Evolutionary conservation across 2,329 filamentous ascomycete genomes (phyloP), one percentile per base, ranked within the genome.

Genomic region (Aspergillus eucalypticola): DNA sequence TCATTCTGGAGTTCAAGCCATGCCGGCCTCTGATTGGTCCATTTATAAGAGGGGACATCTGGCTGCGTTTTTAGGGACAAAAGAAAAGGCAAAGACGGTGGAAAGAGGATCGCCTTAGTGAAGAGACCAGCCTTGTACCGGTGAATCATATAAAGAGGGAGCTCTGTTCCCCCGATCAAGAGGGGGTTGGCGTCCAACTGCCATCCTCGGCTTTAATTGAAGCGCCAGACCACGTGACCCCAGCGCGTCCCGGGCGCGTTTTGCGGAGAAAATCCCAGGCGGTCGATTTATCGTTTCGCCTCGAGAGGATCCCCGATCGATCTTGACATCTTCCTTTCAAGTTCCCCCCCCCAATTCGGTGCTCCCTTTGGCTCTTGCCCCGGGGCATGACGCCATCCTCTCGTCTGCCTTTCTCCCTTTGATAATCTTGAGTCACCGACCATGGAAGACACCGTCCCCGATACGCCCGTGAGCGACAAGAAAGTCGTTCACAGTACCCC

Each of bases 371-470:
- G 29, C n/a, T 54, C 56, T 42, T 54, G 48, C n/a, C 51, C 53
- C 46, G 32, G 46, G 48, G 29, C 56, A 41, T 54, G 52, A 41
- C 53, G 49, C 38, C 32, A 38, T 48, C 51, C 29, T 52, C 50
- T 42, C 4, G 38, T 57, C 53, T 46, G 39, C 48, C 42, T 55
- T 25, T 35, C 32, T 35, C 1, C 32, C 32, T 35, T 27, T 11
- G 29, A 19, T 35, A 35, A 13, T 5, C n/a, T 41, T 19, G 15
- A 50, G 13, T 8, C 19, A 19, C 49, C 48, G 49, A 64, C 17
- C 42, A 79, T 80, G 76, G 69, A 76, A 44, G 74, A 79, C 50
- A 70, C 70, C 15, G 72, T 79, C 15, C 74, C 72, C 32, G 75
- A 78, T 61, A 80, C 78, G 27, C 78, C 79, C 7, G 61, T 73